phyloP scores from a whole-genome alignment of 805 yeast species.

The Saccharomycopsis capsularis region DNA sequence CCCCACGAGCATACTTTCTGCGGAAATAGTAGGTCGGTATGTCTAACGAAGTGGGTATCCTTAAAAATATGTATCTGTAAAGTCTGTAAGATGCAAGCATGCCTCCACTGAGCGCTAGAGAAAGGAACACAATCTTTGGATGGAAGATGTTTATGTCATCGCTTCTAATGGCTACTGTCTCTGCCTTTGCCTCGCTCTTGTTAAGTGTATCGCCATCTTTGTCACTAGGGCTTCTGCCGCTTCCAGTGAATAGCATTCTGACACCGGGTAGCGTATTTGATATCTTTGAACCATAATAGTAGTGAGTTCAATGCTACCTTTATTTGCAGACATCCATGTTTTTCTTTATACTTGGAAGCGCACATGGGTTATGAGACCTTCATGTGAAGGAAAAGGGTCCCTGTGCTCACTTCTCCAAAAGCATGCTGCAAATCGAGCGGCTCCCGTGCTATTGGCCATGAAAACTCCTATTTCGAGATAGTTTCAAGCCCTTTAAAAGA shows the following conservation, averaged over 20 bases:
- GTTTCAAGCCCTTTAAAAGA: too few species aligned
- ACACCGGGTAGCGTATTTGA: too few species aligned
- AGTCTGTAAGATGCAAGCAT: conserved; percentile 37
- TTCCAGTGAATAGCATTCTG: neutral
- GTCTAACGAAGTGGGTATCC: conserved; percentile 42
- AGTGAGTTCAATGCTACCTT: too few species aligned
- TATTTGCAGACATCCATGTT: too few species aligned
- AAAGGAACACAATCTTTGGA: conserved; percentile 26
- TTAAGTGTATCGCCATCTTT: neutral
- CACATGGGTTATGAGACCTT: too few species aligned
- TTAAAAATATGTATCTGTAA: conserved; percentile 40
- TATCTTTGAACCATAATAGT: too few species aligned
- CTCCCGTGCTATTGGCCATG: too few species aligned
- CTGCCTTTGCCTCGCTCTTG: neutral
- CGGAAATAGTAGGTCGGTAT: conserved; percentile 45
- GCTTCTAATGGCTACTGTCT: neutral
- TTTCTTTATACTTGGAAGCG: too few species aligned
- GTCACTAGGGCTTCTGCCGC: neutral
- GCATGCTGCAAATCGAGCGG: too few species aligned
- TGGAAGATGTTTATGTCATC: conserved; percentile 21
- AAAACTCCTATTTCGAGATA: too few species aligned
- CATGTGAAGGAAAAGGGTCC: too few species aligned
- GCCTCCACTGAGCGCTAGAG: conserved; percentile 32
- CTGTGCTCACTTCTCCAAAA: too few species aligned
- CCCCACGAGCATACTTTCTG: conserved; percentile 49